Percentiles rank a stretch among this genome's conserved stretches.
These are phyloP conservation scores for Yamadazyma olivae DNA, from an alignment of 805 yeast species.

Conservation along the genomic window DNA sequence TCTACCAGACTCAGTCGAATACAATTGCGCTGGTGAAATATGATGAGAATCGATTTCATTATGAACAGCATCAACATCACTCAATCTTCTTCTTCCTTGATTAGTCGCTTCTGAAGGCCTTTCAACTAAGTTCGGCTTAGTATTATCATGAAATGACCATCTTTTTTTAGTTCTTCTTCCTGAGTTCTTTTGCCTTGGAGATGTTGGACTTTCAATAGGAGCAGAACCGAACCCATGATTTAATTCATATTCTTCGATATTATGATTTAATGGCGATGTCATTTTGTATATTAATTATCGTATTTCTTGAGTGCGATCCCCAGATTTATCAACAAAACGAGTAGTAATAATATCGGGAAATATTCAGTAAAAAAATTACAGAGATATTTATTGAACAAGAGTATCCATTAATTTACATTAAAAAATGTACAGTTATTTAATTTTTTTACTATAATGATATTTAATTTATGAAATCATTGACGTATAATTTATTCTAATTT, in stretches of 20 bases:
- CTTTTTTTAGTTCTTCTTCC: conserved; percentile 37
- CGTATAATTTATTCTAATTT: conserved; percentile 69
- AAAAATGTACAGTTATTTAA: conserved; percentile 10
- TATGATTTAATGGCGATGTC: not conserved
- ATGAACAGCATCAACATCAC: conserved; percentile 63
- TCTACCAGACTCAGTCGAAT: conserved; percentile 88
- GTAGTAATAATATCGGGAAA: not conserved
- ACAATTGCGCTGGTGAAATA: conserved; percentile 88
- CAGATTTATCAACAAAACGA: too few relatives aligned
- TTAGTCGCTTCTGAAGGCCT: conserved; percentile 23
- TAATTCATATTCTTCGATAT: conserved; percentile 8
- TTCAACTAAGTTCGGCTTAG: conserved; percentile 37
- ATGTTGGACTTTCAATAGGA: not conserved
- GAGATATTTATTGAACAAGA: too few relatives aligned
- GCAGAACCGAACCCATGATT: conserved; percentile 34
- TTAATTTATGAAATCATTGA: conserved; percentile 16
- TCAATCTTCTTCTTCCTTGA: conserved; percentile 28
- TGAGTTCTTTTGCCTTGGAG: conserved; percentile 17
- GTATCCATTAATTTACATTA: conserved; percentile 10
- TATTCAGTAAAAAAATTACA: too few relatives aligned
- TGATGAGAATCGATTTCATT: conserved; percentile 55
- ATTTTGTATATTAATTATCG: too few relatives aligned
- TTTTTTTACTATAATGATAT: conserved; percentile 20
- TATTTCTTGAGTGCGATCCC: too few relatives aligned
- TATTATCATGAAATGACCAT: conserved; percentile 41